Percentiles rank a stretch among this genome's conserved stretches.
These are phyloP conservation scores for Entonaema liquescens DNA, from an alignment of 495 filamentous ascomycete species.

Conservation along the genomic window DNA sequence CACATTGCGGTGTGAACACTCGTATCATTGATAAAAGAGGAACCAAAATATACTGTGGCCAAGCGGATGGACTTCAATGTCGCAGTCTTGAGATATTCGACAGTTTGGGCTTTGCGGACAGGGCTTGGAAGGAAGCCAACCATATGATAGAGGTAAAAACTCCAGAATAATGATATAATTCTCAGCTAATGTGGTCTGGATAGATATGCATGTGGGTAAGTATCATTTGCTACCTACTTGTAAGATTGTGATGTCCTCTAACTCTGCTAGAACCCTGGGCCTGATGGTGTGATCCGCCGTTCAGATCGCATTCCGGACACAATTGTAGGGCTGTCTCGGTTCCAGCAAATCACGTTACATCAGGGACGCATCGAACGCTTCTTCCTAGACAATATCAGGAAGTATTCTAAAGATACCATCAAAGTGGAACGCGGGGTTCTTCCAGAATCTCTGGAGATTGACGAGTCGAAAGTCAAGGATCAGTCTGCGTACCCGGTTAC, in stretches of 20 bases:
- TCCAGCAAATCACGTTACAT: conserved; percentile 62
- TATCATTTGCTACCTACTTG: not conserved
- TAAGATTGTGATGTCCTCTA: not conserved
- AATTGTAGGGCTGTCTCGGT: conserved; percentile 60
- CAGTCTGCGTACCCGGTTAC: conserved; percentile 63
- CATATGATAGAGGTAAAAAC: conserved; percentile 54
- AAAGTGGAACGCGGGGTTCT: conserved; percentile 60
- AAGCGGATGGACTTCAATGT: conserved; percentile 65
- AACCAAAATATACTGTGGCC: conserved; percentile 64
- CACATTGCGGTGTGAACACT: conserved; percentile 64
- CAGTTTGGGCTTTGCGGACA: conserved; percentile 69
- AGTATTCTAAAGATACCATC: conserved; percentile 57
- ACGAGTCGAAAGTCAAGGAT: conserved; percentile 54
- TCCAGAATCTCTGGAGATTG: conserved; percentile 55
- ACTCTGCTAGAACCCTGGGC: conserved; percentile 57
- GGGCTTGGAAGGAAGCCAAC: conserved; percentile 67
- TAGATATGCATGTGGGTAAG: conserved; percentile 43
- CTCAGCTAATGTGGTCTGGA: conserved; percentile 46
- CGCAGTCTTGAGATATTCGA: conserved; percentile 74
- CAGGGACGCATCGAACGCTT: conserved; percentile 67
- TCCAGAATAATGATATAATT: not conserved
- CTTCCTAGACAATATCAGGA: conserved; percentile 60
- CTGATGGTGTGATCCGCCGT: conserved; percentile 62
- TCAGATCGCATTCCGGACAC: conserved; percentile 61
- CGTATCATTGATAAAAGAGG: conserved; percentile 70